These are phyloP conservation scores for Aspergillus spinulosporus DNA, from an alignment of 2,329 filamentous ascomycete species.

Conservation along the genomic window DNA sequence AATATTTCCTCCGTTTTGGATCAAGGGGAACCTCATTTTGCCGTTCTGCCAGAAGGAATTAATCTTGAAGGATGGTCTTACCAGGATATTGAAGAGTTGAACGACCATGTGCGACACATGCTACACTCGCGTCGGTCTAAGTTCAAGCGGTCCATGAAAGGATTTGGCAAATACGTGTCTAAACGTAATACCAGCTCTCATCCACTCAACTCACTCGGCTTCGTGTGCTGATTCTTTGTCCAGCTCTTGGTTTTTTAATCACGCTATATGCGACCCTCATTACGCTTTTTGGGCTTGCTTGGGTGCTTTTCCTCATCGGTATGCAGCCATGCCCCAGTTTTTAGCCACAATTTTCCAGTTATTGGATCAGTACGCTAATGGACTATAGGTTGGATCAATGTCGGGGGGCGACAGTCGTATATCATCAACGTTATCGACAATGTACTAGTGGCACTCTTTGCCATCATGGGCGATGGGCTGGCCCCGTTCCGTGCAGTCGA, in stretches of 20 bases:
- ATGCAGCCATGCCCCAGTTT: slow-evolving; percentile 18
- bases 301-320: slow-evolving; percentile 88
- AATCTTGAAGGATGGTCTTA: slow-evolving; percentile 72
- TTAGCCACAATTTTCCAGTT: no score
- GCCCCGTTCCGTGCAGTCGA: slow-evolving; percentile 76
- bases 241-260: slow-evolving; percentile 76
- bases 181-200: slow-evolving; percentile 51
- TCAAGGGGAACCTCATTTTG: slow-evolving; percentile 71
- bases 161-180: slow-evolving; percentile 76
- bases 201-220: no score
- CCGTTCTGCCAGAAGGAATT: slow-evolving; percentile 73
- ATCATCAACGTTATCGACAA: slow-evolving; percentile 70
- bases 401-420: slow-evolving; percentile 70
- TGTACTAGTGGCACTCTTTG: slow-evolving; percentile 69
- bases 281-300: slow-evolving; percentile 79
- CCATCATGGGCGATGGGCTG: slow-evolving; percentile 68
- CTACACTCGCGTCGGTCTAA: slow-evolving; percentile 76
- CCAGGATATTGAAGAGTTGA: slow-evolving; percentile 72
- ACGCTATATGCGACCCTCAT: slow-evolving; percentile 81
- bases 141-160: slow-evolving; percentile 76
- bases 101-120: slow-evolving; percentile 86
- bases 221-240: background rate
- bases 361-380: background rate
- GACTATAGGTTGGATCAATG: slow-evolving; percentile 70
- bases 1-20: slow-evolving; percentile 69